Percentiles rank a stretch among this genome's conserved stretches.
These are phyloP conservation scores for Nannizzia gypsea DNA, from an alignment of 2,329 filamentous ascomycete species.

Conservation along the genomic window DNA sequence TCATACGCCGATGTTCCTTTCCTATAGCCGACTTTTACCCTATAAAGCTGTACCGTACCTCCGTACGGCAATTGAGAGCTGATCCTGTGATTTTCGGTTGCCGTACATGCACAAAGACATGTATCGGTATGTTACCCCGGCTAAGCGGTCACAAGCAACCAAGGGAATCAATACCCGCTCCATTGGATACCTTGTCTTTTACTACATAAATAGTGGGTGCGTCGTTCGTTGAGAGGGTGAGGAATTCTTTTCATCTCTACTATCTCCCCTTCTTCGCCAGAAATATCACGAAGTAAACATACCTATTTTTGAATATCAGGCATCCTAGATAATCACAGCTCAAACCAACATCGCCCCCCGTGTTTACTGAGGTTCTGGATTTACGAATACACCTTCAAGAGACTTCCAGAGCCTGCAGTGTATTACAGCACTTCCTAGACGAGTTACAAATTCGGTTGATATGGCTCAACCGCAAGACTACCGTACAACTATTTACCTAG, in stretches of 20 bases:
- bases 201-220: not conserved
- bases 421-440: not conserved
- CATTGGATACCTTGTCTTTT: not conserved
- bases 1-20: not conserved
- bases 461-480: not conserved
- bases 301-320: too few relatives aligned
- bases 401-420: not conserved
- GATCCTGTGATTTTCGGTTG: not conserved
- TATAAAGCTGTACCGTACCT: not conserved
- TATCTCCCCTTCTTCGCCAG: too few relatives aligned
- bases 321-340: too few relatives aligned
- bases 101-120: not conserved
- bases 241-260: not conserved
- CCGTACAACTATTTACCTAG: conserved; percentile 15
- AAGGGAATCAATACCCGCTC: not conserved
- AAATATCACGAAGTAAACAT: too few relatives aligned
- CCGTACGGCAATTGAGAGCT: not conserved
- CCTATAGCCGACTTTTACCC: not conserved
- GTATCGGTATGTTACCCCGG: not conserved
- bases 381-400: too few relatives aligned
- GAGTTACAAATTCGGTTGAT: not conserved
- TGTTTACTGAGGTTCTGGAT: too few relatives aligned
- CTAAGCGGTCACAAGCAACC: not conserved
- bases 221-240: not conserved
- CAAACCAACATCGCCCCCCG: too few relatives aligned